phyloP scores from a whole-genome alignment of 2,329 filamentous ascomycete species.

The Penicillium psychrosexuale region DNA sequence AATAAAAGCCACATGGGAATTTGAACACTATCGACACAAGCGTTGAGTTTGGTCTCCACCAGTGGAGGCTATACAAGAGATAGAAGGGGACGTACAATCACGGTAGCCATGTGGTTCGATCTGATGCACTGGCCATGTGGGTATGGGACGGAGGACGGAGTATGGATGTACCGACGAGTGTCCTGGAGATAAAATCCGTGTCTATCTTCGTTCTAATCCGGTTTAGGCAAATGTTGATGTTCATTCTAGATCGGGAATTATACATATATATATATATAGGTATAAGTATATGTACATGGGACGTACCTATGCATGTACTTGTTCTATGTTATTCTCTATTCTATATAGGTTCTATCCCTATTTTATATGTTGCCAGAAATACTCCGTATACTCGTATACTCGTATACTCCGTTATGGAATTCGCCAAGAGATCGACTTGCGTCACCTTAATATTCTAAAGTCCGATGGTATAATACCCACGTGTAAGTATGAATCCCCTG shows the following conservation, averaged over 20 bases:
- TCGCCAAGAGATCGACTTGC: conserved; percentile 23
- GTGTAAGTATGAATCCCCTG: too few species aligned
- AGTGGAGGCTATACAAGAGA: neutral
- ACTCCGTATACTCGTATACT: too few species aligned
- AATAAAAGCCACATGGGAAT: neutral
- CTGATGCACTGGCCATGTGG: neutral
- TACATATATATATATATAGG: neutral
- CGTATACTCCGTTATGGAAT: too few species aligned
- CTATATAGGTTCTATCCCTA: too few species aligned
- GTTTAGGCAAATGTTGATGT: neutral
- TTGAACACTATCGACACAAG: neutral
- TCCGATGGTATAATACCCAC: neutral
- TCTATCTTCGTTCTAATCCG: neutral
- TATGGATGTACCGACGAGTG: neutral
- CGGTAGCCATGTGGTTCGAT: conserved; percentile 3
- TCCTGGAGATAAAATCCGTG: neutral
- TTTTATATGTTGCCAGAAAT: too few species aligned
- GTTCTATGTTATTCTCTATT: too few species aligned
- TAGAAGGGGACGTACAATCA: neutral
- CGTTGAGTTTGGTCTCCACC: neutral
- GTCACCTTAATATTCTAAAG: conserved; percentile 11
- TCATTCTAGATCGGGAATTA: neutral
- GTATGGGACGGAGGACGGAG: neutral
- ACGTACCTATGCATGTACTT: too few species aligned
- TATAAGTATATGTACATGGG: too few species aligned